Percentiles rank a stretch among this genome's conserved stretches.
These are phyloP conservation scores for Trichoderma asperellum DNA, from an alignment of 2,329 filamentous ascomycete species.

Conservation along the genomic window DNA sequence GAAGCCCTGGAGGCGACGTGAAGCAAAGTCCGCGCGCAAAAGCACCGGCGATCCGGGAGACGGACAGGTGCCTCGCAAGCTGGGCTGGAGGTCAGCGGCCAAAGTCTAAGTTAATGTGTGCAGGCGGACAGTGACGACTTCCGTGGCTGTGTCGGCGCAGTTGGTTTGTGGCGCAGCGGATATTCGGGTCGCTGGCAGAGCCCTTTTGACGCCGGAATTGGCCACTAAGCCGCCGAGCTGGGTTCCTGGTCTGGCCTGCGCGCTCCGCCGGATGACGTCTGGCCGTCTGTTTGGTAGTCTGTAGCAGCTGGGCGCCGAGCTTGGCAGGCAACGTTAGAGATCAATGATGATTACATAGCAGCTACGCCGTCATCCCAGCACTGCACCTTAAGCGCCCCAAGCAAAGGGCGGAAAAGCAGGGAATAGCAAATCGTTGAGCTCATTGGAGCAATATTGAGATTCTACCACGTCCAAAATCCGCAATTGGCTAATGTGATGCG, in stretches of 20 bases:
- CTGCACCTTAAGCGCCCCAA: not conserved
- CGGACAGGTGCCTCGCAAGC: constrained; percentile 20
- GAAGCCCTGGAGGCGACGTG: not conserved
- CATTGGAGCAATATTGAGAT: not conserved
- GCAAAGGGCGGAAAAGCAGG: not conserved
- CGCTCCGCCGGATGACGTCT: not conserved
- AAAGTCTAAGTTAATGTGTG: constrained; percentile 23
- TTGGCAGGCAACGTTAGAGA: not conserved
- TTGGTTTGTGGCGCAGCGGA: constrained; percentile 16
- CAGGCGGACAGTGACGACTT: constrained; percentile 41
- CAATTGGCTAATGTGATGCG: not conserved
- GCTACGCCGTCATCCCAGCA: not conserved
- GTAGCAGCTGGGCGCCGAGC: not conserved
- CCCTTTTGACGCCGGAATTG: constrained; percentile 14
- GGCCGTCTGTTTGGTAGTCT: not conserved
- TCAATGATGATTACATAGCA: not conserved
- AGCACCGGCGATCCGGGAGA: constrained; percentile 27
- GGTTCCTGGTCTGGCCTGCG: not conserved
- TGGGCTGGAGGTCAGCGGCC: constrained; percentile 6
- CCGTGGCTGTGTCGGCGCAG: constrained; percentile 33
- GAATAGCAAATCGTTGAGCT: not conserved
- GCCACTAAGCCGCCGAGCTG: not conserved
- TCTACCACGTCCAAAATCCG: not conserved
- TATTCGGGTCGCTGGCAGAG: constrained; percentile 8
- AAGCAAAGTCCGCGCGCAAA: constrained; percentile 22